Percentiles rank a stretch among this genome's conserved stretches.
These are phyloP conservation scores for Selaginella moellendorffii DNA, from an alignment of 75 land plant genomes.

Conservation along the genomic window DNA sequence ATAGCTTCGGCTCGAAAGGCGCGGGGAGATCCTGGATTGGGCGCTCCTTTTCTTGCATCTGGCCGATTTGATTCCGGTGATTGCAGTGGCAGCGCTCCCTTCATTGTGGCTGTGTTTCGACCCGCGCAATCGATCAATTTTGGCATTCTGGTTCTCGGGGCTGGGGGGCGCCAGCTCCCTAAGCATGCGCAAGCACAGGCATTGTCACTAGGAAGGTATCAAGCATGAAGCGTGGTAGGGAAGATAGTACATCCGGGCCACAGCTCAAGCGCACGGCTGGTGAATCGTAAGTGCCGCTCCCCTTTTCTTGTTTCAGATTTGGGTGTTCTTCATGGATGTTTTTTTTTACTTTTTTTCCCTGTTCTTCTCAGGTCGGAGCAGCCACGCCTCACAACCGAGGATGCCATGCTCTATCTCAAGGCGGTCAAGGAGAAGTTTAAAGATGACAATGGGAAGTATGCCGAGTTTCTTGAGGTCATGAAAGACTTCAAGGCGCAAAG, in stretches of 20 bases:
- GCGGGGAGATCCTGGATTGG: too few relatives aligned
- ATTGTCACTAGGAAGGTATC: neutral
- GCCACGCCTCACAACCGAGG: neutral
- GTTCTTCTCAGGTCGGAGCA: neutral
- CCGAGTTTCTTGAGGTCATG: conserved; percentile 1
- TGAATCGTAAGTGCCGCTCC: conserved; percentile 7
- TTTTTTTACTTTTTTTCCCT: neutral
- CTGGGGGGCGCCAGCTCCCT: too few relatives aligned
- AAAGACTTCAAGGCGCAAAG: conserved; percentile 11
- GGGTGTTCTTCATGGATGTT: neutral
- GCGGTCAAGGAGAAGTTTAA: conserved; percentile 4
- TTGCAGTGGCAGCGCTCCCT: too few relatives aligned
- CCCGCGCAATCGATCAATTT: too few relatives aligned
- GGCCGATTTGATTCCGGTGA: too few relatives aligned
- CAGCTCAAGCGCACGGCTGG: conserved; percentile 4
- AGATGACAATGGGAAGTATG: conserved; percentile 7
- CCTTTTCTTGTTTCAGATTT: neutral
- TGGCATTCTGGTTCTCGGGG: too few relatives aligned
- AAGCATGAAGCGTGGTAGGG: conserved; percentile 10
- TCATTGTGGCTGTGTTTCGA: too few relatives aligned
- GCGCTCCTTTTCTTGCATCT: too few relatives aligned
- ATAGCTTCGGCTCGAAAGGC: too few relatives aligned
- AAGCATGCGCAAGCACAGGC: neutral
- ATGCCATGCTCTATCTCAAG: conserved; percentile 3
- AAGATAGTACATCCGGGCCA: conserved; percentile 10